These are phyloP conservation scores for Starmerella cellae DNA, from an alignment of 805 yeast genomes.

Conservation along the genomic window DNA sequence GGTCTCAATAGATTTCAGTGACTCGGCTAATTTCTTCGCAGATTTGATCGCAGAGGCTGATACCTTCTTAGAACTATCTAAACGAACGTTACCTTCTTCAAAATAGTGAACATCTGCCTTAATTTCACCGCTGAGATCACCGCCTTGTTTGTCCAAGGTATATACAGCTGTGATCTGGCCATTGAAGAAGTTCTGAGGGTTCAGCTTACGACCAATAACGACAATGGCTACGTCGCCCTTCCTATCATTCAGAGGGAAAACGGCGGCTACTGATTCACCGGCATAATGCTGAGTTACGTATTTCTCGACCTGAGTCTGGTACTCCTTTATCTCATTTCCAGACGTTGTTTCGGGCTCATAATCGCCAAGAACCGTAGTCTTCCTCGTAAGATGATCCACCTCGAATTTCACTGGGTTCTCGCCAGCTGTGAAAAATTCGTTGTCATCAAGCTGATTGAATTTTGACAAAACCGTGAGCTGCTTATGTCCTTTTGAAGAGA, in stretches of 20 bases:
- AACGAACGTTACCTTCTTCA: constrained; percentile 90
- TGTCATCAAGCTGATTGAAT: constrained; percentile 16
- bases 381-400: constrained; percentile 23
- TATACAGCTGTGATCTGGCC: constrained; percentile 78
- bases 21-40: constrained; percentile 5
- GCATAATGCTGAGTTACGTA: constrained; percentile 57
- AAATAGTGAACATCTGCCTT: constrained; percentile 74
- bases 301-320: constrained; percentile 26
- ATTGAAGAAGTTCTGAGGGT: constrained; percentile 69
- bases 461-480: constrained; percentile 15
- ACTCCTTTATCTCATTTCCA: constrained; percentile 5
- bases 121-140: constrained; percentile 40
- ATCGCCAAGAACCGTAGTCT: constrained; percentile 10
- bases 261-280: constrained; percentile 30
- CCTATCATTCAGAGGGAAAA: constrained; percentile 27
- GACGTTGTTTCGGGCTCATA: constrained; percentile 7
- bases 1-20: constrained; percentile 42
- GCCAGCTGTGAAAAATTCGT: constrained; percentile 23
- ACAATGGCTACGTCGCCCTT: constrained; percentile 32
- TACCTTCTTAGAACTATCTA: constrained; percentile 36
- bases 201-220: constrained; percentile 58
- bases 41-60: constrained; percentile 21
- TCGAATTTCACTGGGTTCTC: constrained; percentile 20
- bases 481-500: constrained; percentile 5
- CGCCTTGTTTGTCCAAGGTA: constrained; percentile 28